Conservation (phyloP, 768 basidiomycete species). For the Clitopilus passeckerianus region DNA sequence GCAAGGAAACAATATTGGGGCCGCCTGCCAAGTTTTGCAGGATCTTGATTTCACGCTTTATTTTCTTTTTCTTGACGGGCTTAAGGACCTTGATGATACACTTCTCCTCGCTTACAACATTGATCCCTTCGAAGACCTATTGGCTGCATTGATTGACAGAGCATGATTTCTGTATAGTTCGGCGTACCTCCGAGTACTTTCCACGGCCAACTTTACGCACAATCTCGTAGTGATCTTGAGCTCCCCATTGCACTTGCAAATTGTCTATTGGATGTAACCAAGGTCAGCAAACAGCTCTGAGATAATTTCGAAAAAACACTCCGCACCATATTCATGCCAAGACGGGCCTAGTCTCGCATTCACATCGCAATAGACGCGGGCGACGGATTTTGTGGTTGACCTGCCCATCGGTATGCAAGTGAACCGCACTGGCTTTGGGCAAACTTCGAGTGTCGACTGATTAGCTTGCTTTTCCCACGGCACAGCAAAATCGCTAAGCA, state of each 20-base stretch:
- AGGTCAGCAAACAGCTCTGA: constrained; percentile 12
- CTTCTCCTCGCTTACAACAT: constrained; percentile 87
- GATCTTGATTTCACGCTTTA: constrained; percentile 98
- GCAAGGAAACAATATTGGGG: constrained; percentile 87
- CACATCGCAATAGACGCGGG: constrained; percentile 85
- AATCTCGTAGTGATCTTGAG: constrained; percentile 97
- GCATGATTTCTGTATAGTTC: not conserved
- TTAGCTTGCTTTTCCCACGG: constrained; percentile 21
- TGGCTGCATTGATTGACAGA: constrained; percentile 7
- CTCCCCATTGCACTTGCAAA: constrained; percentile 95
- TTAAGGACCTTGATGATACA: constrained; percentile 99
- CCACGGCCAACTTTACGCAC: constrained; percentile 94
- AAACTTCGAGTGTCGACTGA: constrained; percentile 12
- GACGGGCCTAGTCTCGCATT: constrained; percentile 83
- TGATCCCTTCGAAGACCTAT: constrained; percentile 91
- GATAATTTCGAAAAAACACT: constrained; percentile 15
- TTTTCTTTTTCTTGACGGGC: constrained; percentile 99
- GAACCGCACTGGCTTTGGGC: constrained; percentile 4
- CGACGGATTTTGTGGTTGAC: constrained; percentile 70
- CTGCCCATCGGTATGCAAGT: constrained; percentile 51
- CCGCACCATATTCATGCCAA: constrained; percentile 92
- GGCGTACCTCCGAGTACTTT: constrained; percentile 86
- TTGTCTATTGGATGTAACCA: constrained; percentile 57
- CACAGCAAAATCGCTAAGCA: not conserved
- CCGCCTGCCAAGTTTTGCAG: constrained; percentile 94